Base-by-base conservation (phyloP, 805 yeast genomes). In the Yarrowia deformans region DNA sequence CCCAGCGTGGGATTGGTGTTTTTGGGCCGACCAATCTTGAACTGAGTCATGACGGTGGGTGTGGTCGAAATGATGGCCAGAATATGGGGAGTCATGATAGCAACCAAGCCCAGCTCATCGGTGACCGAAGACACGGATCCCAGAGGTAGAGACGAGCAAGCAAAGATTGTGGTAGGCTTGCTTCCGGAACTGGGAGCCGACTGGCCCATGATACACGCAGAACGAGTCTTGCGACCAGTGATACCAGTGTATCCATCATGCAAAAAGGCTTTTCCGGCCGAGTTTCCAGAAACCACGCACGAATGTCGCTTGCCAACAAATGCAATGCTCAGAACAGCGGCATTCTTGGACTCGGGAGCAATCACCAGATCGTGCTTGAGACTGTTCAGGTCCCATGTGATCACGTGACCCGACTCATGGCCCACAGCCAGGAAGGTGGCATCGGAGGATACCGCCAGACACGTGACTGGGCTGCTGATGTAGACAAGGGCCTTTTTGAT, bases 361-460 rank as follows among this genome's bases (percentile, higher is more conserved):
- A 63, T 49, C 23, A 63, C 68, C 9, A 63, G 18, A 39, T 63
- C 68, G 46, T 63, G 55, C 37, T 63, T 63, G 29, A 63, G 40
- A 8, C 10, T 37, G 14, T 75, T 72, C 35, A 89, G 72, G 71
- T 90, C 88, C 97, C 97, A 94, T 1, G 90, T 72, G 37, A 83
- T 79, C 1, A 93, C 82, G 68, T 81, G 81, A 0, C 98, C 98
- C 29, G 82, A 78, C 6, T 81, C 80, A 72, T 84, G 87, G 1
- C 97, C 97, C 0, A 87, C 89, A 0, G 90, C 91, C 2, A 92
- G 71, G 73, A 83, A 85, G 0, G 89, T 82, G 1, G 90, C 89
- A 75, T 93, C 97, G 8, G 85, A 79, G 0, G 95, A 88, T 14
- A 89, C 78, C 0, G 86, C 81, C 32, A 93, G 74, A 2, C 85